phyloP scores from a whole-genome alignment of 495 filamentous ascomycete species.

The Lepidopterella palustris region DNA sequence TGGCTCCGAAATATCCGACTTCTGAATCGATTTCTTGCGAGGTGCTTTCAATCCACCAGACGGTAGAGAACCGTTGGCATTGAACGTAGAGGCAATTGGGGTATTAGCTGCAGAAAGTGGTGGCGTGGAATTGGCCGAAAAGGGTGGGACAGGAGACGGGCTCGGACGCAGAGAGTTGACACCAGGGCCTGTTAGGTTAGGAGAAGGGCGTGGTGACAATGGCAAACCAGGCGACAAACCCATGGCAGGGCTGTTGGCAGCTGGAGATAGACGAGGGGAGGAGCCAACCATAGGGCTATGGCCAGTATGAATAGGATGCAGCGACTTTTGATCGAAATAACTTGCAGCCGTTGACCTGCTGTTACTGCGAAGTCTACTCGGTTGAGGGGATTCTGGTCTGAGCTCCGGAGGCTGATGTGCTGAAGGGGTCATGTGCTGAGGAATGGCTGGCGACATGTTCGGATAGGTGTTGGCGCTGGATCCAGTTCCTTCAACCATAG shows the following conservation, averaged over 20 bases:
- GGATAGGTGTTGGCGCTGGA: constrained; percentile 18
- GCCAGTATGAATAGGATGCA: constrained; percentile 27
- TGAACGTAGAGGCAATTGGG: constrained; percentile 23
- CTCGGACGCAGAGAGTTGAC: constrained; percentile 15
- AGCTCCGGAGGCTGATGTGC: constrained; percentile 14
- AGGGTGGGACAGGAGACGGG: constrained; percentile 42
- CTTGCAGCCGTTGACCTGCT: constrained; percentile 24
- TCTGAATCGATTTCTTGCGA: constrained; percentile 62
- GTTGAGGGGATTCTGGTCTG: constrained; percentile 13
- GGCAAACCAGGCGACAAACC: constrained; percentile 20
- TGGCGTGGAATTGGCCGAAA: constrained; percentile 52
- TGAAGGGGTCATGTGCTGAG: constrained; percentile 22
- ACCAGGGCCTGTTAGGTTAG: constrained; percentile 17
- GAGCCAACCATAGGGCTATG: constrained; percentile 13
- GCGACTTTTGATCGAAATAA: constrained; percentile 34
- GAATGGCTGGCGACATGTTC: constrained; percentile 24
- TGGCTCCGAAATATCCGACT: constrained; percentile 76
- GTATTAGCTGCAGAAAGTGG: constrained; percentile 43
- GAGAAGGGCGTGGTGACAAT: constrained; percentile 25
- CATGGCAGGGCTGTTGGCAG: constrained; percentile 10
- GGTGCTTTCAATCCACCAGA: constrained; percentile 34
- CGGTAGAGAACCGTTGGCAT: constrained; percentile 20
- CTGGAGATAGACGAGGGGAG: constrained; percentile 19
- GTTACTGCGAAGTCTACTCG: constrained; percentile 26
- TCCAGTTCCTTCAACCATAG: constrained; percentile 34